Conservation (phyloP, 768 basidiomycete genomes). For the Psilocybe tampanensis region DNA sequence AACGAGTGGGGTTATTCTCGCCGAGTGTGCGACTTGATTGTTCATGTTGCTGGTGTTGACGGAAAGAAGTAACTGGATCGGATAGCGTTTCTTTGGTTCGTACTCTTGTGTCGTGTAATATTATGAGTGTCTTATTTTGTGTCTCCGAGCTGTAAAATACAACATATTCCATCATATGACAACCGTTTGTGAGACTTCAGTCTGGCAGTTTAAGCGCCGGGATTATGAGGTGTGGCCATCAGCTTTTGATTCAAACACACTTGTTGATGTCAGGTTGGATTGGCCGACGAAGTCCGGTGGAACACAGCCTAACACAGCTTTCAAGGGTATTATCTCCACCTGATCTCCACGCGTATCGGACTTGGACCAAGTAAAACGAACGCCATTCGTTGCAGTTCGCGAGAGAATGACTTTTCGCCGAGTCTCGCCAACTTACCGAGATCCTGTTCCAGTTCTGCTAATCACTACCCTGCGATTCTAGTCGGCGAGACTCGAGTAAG, state of each 20-base stretch:
- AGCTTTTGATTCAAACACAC: too few species aligned
- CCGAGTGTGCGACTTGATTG: constrained; percentile 85
- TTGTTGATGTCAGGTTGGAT: too few species aligned
- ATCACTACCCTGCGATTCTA: neutral
- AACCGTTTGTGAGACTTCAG: too few species aligned
- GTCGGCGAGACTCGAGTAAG: constrained; percentile 4
- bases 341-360: neutral
- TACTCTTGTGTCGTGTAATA: neutral
- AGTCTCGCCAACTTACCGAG: neutral
- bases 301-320: neutral
- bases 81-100: neutral
- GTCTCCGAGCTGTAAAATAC: too few species aligned
- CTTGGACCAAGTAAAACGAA: neutral
- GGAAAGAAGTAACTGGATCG: constrained; percentile 14
- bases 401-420: neutral
- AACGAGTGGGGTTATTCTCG: constrained; percentile 92
- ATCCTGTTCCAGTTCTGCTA: neutral
- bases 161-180: too few species aligned
- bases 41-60: constrained; percentile 67
- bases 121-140: neutral
- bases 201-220: too few species aligned
- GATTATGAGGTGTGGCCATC: too few species aligned
- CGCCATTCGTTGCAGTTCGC: neutral
- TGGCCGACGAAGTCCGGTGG: too few species aligned
- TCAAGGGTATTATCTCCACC: neutral